phyloP scores from a whole-genome alignment of 257 asterid species.

The Solanum pinnatisectum region DNA sequence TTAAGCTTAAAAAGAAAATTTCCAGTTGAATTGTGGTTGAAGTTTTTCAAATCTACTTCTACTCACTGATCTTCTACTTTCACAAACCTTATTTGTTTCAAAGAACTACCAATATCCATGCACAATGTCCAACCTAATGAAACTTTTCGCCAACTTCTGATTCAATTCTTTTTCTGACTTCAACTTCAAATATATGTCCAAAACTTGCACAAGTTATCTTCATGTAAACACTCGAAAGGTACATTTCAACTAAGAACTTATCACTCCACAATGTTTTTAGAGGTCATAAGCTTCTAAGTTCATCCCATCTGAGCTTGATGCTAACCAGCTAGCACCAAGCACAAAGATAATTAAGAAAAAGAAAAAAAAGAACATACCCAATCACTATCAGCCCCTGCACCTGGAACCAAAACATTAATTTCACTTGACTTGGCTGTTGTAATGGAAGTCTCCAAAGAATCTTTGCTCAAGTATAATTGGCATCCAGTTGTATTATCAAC shows the following conservation, averaged over 20 bases:
- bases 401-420: constrained; percentile 82
- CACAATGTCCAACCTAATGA: neutral
- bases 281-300: neutral
- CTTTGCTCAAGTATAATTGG: constrained; percentile 85
- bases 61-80: neutral
- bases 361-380: constrained; percentile 45
- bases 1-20: neutral
- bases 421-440: constrained; percentile 96
- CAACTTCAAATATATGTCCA: neutral
- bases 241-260: neutral
- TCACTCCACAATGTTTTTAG: neutral
- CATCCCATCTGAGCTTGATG: neutral
- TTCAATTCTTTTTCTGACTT: neutral
- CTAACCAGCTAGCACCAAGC: neutral
- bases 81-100: neutral
- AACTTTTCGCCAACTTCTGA: neutral
- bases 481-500: constrained; percentile 94
- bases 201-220: neutral
- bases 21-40: neutral
- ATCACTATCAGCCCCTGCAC: constrained; percentile 68
- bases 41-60: neutral
- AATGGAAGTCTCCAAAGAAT: constrained; percentile 71
- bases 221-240: neutral
- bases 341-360: neutral
- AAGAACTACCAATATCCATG: neutral